Evolutionary conservation across 1,139 yeast species (phyloP).

Genomic region (Nakaseomyces delphensis): DNA sequence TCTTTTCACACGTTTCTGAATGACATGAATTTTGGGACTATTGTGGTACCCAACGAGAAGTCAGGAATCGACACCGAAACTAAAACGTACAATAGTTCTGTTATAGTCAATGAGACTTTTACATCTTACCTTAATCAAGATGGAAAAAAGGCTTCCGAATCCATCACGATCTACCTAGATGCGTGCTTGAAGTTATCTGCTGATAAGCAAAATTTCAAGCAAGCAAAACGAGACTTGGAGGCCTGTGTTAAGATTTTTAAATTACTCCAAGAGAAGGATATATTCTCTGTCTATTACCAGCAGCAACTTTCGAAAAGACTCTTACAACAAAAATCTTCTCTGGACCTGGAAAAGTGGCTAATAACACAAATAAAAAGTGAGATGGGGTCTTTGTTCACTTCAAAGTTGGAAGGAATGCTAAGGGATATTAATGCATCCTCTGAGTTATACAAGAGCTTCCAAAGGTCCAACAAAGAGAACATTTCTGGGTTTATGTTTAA

Average conservation of each 20-base stretch:
- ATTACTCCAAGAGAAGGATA: slow-evolving; percentile 72
- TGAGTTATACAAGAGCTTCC: slow-evolving; percentile 15
- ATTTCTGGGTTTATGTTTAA: slow-evolving; percentile 33
- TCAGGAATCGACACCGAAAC: slow-evolving; percentile 22
- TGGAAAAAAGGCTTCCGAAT: slow-evolving; percentile 53
- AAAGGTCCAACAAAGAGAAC: slow-evolving; percentile 30
- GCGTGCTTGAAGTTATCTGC: slow-evolving; percentile 40
- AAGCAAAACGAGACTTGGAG: slow-evolving; percentile 46
- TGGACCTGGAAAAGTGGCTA: slow-evolving; percentile 62
- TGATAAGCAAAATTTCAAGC: slow-evolving; percentile 47
- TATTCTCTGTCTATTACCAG: slow-evolving; percentile 79
- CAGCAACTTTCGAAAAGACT: slow-evolving; percentile 81
- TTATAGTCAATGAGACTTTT: slow-evolving; percentile 53
- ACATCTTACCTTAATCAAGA: slow-evolving; percentile 53
- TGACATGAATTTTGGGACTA: slow-evolving; percentile 3
- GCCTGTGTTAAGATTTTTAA: slow-evolving; percentile 56
- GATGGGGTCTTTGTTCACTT: slow-evolving; percentile 71
- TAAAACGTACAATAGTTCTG: slow-evolving; percentile 44
- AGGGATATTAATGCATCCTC: slow-evolving; percentile 52
- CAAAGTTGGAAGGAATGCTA: slow-evolving; percentile 83
- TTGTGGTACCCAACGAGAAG: not conserved
- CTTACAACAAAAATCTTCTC: slow-evolving; percentile 48
- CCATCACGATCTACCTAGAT: slow-evolving; percentile 68
- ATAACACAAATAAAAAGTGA: slow-evolving; percentile 67
- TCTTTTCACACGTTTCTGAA: slow-evolving; percentile 41